phyloP scores from a whole-genome alignment of 2,329 filamentous ascomycete genomes.

The Aspergillus tamarii region DNA sequence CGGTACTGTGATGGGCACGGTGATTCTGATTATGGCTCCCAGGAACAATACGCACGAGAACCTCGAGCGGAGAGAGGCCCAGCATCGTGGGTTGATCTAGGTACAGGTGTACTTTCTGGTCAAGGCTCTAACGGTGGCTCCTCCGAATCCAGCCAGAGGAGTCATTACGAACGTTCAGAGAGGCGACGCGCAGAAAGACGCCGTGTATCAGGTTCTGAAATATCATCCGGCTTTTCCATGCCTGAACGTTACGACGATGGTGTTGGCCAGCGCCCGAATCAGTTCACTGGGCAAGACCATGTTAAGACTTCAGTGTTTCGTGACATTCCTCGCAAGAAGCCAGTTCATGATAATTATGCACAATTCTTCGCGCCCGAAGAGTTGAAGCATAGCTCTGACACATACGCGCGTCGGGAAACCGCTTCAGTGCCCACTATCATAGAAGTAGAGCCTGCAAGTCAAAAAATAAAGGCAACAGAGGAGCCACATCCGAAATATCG shows the following conservation, averaged over 20 bases:
- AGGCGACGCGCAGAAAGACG: constrained; percentile 46
- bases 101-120: constrained; percentile 45
- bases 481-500: constrained; percentile 25
- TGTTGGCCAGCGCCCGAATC: constrained; percentile 22
- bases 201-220: constrained; percentile 26
- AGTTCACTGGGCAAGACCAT: constrained; percentile 18
- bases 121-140: constrained; percentile 31
- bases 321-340: constrained; percentile 34
- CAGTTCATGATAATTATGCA: constrained; percentile 46
- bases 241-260: constrained; percentile 24
- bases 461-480: constrained; percentile 21
- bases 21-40: constrained; percentile 17
- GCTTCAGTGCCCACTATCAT: constrained; percentile 32
- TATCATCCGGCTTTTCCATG: constrained; percentile 29
- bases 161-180: constrained; percentile 41
- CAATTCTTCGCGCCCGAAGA: constrained; percentile 48
- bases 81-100: constrained; percentile 39
- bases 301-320: constrained; percentile 34
- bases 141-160: constrained; percentile 36
- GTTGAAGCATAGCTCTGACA: constrained; percentile 43
- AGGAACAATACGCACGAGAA: constrained; percentile 1
- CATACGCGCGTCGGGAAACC: constrained; percentile 30
- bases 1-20: constrained; percentile 25
- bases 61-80: constrained; percentile 34
- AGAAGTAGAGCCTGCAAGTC: constrained; percentile 35